Conservation (phyloP, 2,329 filamentous ascomycete species). For the Phoma herbarum region DNA sequence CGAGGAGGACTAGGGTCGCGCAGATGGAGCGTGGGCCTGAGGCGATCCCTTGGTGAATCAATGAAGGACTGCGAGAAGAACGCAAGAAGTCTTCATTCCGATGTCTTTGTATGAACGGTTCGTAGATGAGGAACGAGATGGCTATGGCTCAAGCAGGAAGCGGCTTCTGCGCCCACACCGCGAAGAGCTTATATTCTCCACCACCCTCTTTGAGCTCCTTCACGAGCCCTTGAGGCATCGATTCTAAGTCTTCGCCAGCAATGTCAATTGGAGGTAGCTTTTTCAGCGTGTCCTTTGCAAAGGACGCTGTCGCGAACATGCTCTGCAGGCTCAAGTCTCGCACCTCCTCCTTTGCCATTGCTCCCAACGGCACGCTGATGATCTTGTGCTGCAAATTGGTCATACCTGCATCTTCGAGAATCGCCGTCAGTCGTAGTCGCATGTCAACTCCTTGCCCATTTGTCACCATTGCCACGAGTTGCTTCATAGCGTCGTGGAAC, state of each 20-base stretch:
- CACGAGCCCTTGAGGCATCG: neutral
- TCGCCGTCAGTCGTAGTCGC: slow-evolving; percentile 18
- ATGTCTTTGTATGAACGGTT: neutral
- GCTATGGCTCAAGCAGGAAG: neutral
- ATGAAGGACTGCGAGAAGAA: neutral
- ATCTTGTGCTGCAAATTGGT: slow-evolving; percentile 20
- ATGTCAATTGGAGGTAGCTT: slow-evolving; percentile 19
- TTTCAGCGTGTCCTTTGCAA: slow-evolving; percentile 18
- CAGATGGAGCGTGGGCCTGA: slow-evolving; percentile 29
- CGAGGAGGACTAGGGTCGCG: slow-evolving; percentile 23
- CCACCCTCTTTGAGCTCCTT: neutral
- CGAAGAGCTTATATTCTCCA: neutral
- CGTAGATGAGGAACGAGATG: neutral
- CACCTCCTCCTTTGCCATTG: slow-evolving; percentile 16
- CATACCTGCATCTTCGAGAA: slow-evolving; percentile 20
- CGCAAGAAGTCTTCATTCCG: neutral
- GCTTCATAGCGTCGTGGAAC: slow-evolving; percentile 19
- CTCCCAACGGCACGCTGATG: slow-evolving; percentile 17
- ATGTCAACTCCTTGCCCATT: slow-evolving; percentile 25
- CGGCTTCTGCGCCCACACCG: slow-evolving; percentile 1
- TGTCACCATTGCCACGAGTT: slow-evolving; percentile 24
- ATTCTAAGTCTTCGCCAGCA: neutral
- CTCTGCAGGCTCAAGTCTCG: slow-evolving; percentile 20
- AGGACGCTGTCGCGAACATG: slow-evolving; percentile 23
- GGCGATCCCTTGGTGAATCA: slow-evolving; percentile 35